A percentile compares a stretch with the other conserved stretches of the same genome.
These are phyloP conservation scores for Xylariales sp. DNA, from an alignment of 2,329 filamentous ascomycete genomes.

Conservation along the genomic window DNA sequence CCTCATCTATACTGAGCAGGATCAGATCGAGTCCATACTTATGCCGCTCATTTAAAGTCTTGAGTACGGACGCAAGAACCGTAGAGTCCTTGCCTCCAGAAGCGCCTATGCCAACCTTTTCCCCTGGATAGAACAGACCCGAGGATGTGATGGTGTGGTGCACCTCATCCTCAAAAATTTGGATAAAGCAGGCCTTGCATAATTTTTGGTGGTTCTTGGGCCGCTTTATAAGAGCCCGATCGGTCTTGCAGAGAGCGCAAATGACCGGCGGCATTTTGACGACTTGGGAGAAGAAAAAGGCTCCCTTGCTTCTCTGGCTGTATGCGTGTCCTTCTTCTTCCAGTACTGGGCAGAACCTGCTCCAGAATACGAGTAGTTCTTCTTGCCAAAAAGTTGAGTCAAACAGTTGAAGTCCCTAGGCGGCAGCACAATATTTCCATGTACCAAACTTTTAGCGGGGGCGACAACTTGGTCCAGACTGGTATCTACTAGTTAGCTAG, in stretches of 20 bases:
- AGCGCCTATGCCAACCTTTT: conserved; percentile 88
- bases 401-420: too few species aligned
- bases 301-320: too few species aligned
- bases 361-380: too few species aligned
- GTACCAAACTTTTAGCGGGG: too few species aligned
- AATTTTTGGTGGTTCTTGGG: conserved; percentile 94
- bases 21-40: conserved; percentile 82
- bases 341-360: too few species aligned
- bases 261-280: conserved; percentile 67
- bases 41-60: conserved; percentile 88
- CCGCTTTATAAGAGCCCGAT: conserved; percentile 82
- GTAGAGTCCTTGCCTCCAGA: conserved; percentile 98
- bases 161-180: conserved; percentile 86
- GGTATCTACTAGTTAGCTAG: too few species aligned
- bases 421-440: too few species aligned
- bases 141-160: conserved; percentile 86
- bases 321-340: too few species aligned
- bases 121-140: conserved; percentile 76
- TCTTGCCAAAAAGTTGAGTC: not conserved
- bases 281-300: too few species aligned
- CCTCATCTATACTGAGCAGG: conserved; percentile 90
- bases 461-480: too few species aligned
- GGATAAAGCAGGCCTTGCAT: conserved; percentile 83
- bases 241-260: conserved; percentile 71
- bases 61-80: conserved; percentile 88